Evolutionary conservation across 441 rosid species (phyloP).

Genomic region (Populus hybrid): DNA sequence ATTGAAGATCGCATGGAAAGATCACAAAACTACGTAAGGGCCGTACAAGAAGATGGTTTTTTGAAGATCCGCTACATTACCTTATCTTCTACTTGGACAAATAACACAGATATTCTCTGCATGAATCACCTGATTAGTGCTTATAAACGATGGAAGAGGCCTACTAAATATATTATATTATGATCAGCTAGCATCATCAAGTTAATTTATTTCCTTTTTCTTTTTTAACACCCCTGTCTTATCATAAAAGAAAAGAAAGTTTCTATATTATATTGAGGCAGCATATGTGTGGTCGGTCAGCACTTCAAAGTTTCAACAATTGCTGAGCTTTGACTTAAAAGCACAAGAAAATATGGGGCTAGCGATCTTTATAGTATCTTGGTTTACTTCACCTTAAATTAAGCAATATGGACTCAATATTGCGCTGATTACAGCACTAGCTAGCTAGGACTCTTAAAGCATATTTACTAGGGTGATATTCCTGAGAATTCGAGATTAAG

Average conservation of each 20-base stretch:
- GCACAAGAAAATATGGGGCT: not conserved
- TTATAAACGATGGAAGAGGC: not conserved
- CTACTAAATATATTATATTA: no score
- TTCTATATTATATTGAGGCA: not conserved
- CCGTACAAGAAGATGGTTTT: conserved; percentile 24
- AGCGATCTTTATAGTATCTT: not conserved
- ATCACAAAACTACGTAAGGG: conserved; percentile 10
- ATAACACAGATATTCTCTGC: not conserved
- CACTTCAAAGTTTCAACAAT: not conserved
- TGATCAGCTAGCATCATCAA: not conserved
- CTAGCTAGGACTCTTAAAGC: not conserved
- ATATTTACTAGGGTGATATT: not conserved
- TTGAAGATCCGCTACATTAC: conserved; percentile 23
- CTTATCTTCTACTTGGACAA: not conserved
- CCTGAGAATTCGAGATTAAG: not conserved
- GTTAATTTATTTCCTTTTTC: not conserved
- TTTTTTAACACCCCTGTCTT: no score
- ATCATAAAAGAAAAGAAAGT: not conserved
- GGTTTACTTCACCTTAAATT: not conserved
- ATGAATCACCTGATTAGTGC: not conserved
- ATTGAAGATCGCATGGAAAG: not conserved
- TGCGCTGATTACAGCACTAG: not conserved
- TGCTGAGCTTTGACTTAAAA: not conserved
- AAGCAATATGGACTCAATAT: no score
- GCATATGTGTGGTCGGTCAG: not conserved